Evolutionary conservation across 2,329 filamentous ascomycete species (phyloP).

Genomic region (Colletotrichum eremochloae): DNA sequence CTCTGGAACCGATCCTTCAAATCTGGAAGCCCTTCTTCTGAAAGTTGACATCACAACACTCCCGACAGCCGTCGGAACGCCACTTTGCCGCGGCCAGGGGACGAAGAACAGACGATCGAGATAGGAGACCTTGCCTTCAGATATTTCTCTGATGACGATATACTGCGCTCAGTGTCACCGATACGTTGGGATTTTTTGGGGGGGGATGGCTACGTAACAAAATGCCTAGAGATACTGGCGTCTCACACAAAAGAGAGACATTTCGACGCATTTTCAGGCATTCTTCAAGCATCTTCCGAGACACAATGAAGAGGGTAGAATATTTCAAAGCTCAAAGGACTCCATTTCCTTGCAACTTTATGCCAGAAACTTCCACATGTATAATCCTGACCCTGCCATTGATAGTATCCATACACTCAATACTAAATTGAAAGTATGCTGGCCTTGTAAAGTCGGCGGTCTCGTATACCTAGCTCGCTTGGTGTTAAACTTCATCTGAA

Average conservation of each 20-base stretch:
- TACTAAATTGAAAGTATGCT: neutral
- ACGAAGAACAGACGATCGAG: neutral
- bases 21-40: neutral
- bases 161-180: neutral
- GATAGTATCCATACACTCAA: neutral
- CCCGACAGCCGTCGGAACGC: neutral
- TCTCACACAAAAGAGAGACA: neutral
- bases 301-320: neutral
- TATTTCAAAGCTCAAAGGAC: neutral
- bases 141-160: neutral
- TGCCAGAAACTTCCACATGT: no score
- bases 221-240: neutral
- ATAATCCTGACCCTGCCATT: neutral
- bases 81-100: neutral
- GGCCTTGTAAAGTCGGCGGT: neutral
- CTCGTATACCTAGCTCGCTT: neutral
- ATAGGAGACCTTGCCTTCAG: neutral
- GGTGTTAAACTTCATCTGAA: neutral
- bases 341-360: neutral
- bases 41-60: neutral
- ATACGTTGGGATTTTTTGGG: neutral
- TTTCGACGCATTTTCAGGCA: neutral
- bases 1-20: neutral
- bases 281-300: neutral
- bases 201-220: neutral